Percentiles rank a stretch among this genome's conserved stretches.
These are phyloP conservation scores for Trypanosoma theileri DNA, from an alignment of 208 protist species.

Conservation along the genomic window DNA sequence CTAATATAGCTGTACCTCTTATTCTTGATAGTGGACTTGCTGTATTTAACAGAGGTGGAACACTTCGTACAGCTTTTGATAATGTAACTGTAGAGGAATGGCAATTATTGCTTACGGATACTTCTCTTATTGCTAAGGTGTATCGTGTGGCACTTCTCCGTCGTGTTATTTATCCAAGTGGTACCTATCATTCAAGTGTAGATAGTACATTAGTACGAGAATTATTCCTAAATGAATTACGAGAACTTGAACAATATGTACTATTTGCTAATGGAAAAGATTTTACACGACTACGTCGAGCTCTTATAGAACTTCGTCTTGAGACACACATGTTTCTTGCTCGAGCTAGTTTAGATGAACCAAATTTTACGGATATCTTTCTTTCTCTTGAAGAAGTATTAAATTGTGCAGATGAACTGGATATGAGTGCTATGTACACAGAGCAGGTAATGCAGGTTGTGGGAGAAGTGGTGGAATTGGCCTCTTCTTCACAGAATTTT, in stretches of 20 bases:
- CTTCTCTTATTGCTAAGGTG: conserved; percentile 7
- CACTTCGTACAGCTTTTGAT: conserved; percentile 9
- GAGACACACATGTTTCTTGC: conserved; percentile 63
- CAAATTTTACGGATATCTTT: conserved; percentile 43
- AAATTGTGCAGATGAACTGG: conserved; percentile 31
- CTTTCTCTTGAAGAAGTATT: conserved; percentile 60
- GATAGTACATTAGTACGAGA: conserved; percentile 25
- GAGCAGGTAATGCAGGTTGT: conserved; percentile 43
- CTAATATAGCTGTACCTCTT: conserved; percentile 21
- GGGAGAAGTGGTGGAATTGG: conserved; percentile 37
- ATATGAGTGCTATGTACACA: conserved; percentile 29
- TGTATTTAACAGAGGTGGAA: not conserved
- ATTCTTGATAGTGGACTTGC: conserved; percentile 24
- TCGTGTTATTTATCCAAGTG: conserved; percentile 12
- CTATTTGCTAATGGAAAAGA: not conserved
- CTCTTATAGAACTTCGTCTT: conserved; percentile 62
- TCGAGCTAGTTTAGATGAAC: conserved; percentile 35
- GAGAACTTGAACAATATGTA: conserved; percentile 21
- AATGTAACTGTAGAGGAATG: conserved; percentile 19
- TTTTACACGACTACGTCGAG: conserved; percentile 6
- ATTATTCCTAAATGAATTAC: conserved; percentile 25
- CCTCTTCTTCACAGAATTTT: conserved; percentile 43
- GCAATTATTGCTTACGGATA: conserved; percentile 7
- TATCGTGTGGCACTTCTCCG: conserved; percentile 26
- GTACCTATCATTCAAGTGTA: conserved; percentile 15